These are phyloP conservation scores for Cronartium quercuum DNA, from an alignment of 1,284 basidiomycete genomes.

Conservation along the genomic window DNA sequence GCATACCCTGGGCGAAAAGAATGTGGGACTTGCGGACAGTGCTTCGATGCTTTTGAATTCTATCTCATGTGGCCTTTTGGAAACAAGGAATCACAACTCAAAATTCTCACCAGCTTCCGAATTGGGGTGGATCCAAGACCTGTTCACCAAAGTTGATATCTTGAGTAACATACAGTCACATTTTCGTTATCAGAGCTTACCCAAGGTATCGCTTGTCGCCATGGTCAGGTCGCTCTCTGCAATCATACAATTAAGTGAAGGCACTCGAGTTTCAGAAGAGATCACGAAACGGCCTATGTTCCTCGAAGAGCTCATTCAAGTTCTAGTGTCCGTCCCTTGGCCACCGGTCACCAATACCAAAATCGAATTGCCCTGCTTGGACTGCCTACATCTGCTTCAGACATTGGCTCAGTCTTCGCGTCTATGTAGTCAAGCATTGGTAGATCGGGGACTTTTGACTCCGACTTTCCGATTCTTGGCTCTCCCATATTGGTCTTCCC, in stretches of 20 bases:
- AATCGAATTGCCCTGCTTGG: slow-evolving; percentile 6
- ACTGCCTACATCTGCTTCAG: slow-evolving; percentile 16
- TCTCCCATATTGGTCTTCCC: slow-evolving; percentile 28
- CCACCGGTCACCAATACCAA: not conserved
- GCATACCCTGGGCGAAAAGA: slow-evolving; percentile 25
- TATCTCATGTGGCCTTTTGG: not conserved
- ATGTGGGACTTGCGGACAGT: slow-evolving; percentile 20
- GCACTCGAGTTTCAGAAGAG: slow-evolving; percentile 24
- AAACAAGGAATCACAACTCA: not conserved
- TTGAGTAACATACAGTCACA: slow-evolving; percentile 22
- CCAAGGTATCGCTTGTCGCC: not conserved
- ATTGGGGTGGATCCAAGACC: slow-evolving; percentile 26
- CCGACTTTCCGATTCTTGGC: slow-evolving; percentile 33
- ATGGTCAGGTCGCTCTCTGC: slow-evolving; percentile 22
- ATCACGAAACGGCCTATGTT: slow-evolving; percentile 15
- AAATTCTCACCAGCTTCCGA: slow-evolving; percentile 5
- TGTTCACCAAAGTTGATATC: slow-evolving; percentile 16
- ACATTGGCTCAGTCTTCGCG: slow-evolving; percentile 20
- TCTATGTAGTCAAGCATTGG: slow-evolving; percentile 22
- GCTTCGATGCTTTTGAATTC: slow-evolving; percentile 18
- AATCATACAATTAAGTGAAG: slow-evolving; percentile 17
- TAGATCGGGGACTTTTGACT: slow-evolving; percentile 30
- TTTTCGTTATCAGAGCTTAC: slow-evolving; percentile 23
- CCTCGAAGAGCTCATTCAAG: slow-evolving; percentile 27
- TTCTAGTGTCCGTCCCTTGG: slow-evolving; percentile 31